A percentile compares a stretch with the other conserved stretches of the same genome.
These are phyloP conservation scores for Starmera caribaea DNA, from an alignment of 805 yeast species.

Conservation along the genomic window DNA sequence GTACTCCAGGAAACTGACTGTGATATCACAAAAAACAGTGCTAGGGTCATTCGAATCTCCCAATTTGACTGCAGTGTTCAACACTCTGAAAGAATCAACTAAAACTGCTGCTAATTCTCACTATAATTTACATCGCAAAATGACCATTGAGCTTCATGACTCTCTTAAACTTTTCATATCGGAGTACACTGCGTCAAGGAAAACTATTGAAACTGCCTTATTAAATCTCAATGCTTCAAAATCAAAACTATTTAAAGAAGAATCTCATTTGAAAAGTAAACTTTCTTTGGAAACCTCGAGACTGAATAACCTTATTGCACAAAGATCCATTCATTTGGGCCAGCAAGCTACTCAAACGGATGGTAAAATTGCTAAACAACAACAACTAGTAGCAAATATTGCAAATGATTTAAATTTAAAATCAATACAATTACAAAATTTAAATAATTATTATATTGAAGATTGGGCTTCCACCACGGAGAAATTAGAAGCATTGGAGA, in stretches of 20 bases:
- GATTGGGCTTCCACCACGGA: constrained; percentile 65
- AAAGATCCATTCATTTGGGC: constrained; percentile 62
- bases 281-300: constrained; percentile 51
- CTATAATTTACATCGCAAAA: constrained; percentile 36
- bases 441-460: constrained; percentile 53
- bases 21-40: constrained; percentile 34
- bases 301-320: constrained; percentile 49
- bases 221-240: constrained; percentile 43
- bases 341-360: constrained; percentile 54
- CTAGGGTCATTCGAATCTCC: constrained; percentile 56
- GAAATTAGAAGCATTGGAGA: constrained; percentile 58
- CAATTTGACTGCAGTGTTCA: constrained; percentile 47
- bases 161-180: constrained; percentile 45
- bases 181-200: constrained; percentile 41
- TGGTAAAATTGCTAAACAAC: constrained; percentile 39
- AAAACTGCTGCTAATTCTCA: constrained; percentile 50
- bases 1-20: constrained; percentile 44
- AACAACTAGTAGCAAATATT: constrained; percentile 27
- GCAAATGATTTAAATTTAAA: constrained; percentile 51
- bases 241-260: constrained; percentile 24
- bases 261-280: constrained; percentile 30
- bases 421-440: constrained; percentile 41
- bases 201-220: constrained; percentile 48
- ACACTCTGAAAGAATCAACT: constrained; percentile 48
- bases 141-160: constrained; percentile 38